phyloP scores from a whole-genome alignment of 148 eudicot species.

The Dysphania ambrosioides region DNA sequence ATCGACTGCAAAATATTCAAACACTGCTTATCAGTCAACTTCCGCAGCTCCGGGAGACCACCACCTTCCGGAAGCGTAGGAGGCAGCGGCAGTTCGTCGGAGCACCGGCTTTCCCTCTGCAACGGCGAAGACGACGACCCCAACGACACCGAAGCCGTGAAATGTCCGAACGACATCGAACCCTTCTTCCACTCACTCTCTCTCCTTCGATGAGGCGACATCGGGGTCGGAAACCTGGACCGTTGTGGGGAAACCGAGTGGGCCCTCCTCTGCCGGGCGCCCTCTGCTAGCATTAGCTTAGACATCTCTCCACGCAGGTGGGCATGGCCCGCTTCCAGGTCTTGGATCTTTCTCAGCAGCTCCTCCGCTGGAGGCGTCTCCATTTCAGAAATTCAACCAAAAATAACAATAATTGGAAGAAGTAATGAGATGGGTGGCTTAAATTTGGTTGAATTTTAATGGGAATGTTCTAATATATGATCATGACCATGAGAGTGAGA shows the following conservation, averaged over 20 bases:
- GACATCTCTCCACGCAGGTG: conserved; percentile 75
- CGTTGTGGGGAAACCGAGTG: conserved; percentile 82
- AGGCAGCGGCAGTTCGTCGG: conserved; percentile 17
- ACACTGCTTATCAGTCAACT: conserved; percentile 67
- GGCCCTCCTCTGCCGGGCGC: conserved; percentile 36
- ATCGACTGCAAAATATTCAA: conserved; percentile 83
- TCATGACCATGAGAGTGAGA: conserved; percentile 8
- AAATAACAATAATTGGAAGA: not conserved
- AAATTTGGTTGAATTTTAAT: not conserved
- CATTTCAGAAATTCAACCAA: not conserved
- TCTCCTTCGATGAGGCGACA: conserved; percentile 21
- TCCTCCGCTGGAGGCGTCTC: conserved; percentile 67
- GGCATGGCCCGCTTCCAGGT: conserved; percentile 76
- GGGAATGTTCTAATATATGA: not conserved
- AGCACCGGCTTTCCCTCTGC: conserved; percentile 61
- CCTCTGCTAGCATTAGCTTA: conserved; percentile 44
- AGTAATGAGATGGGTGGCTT: too few relatives aligned
- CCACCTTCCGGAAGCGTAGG: not conserved
- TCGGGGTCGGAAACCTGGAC: conserved; percentile 29
- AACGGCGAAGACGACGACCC: conserved; percentile 35
- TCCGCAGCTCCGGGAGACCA: conserved; percentile 16
- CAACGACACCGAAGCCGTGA: conserved; percentile 30
- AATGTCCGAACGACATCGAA: conserved; percentile 49
- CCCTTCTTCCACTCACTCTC: conserved; percentile 46
- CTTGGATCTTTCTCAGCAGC: conserved; percentile 72